Evolutionary conservation across 1,284 basidiomycete genomes (phyloP), one percentile per base, ranked within the genome.

Genomic region (Ceratobasidium sp.): DNA sequence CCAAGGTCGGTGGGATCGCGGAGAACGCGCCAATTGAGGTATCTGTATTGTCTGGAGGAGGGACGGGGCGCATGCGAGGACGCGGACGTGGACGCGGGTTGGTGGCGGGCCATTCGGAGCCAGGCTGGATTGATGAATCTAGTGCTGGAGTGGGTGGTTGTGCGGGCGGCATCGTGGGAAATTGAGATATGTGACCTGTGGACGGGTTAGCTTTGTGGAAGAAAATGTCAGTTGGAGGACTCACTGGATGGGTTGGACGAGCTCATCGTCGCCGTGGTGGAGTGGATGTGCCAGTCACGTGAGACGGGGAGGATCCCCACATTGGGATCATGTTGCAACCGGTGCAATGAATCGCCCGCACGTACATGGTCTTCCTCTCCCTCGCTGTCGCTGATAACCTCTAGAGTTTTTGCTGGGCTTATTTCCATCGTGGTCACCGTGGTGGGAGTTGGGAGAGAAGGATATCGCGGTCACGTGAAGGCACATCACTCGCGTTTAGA

Each of bases 401-500:
- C 69, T 24, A 62, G 34, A 37, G 46, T 61, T 37, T 73, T 73
- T 48, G 58, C 69, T 22, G 69, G 69, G 34, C 69, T 73, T 24
- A 62, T 22, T 14, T 73, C 69, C 69, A 73, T 73, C 34, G 27
- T 62, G 69, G 24, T 27, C 24, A 37, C 53, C 31, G 65, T 54
- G 43, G 58, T 62, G 16, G 59, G 54, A n/a, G 66, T 69, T 58
- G 22, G 46, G 43, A 48, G 53, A 24, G 58, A 73, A 24, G 29
- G 51, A 8, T 16, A n/a, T 39, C 69, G 69, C 69, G 69, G 69
- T 73, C 69, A 73, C 69, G 69, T 73, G 69, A 65, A 51, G 4
- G n/a, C 43, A 43, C 46, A 31, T 53, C 48, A n/a, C 37, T 34
- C 63, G 39, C 29, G 31, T 54, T 68, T 37, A 43, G 29, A 8